Evolutionary conservation across 2,329 filamentous ascomycete species (phyloP).

Genomic region (Apiospora saccharicola): DNA sequence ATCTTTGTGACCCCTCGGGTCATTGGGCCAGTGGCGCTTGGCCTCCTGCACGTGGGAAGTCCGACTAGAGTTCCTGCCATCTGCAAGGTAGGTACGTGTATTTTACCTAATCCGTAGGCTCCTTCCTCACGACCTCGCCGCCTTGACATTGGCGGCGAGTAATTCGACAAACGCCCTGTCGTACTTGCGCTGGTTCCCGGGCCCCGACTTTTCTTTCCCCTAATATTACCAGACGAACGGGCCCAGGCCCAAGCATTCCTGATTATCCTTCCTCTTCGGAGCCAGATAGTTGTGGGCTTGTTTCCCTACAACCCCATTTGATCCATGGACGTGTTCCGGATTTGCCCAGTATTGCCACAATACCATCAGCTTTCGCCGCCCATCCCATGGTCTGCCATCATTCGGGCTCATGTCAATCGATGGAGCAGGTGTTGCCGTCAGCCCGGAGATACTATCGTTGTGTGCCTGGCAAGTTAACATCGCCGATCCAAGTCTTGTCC

Average conservation of each 20-base stretch:
- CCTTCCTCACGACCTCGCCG: neutral
- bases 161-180: neutral
- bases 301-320: neutral
- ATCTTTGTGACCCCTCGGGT: neutral
- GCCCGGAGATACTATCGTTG: neutral
- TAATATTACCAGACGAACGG: neutral
- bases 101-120: neutral
- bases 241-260: neutral
- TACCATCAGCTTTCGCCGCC: neutral
- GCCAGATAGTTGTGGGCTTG: neutral
- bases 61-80: neutral
- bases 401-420: neutral
- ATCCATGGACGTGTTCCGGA: neutral
- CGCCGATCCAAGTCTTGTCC: neutral
- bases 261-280: neutral
- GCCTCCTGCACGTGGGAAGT: neutral
- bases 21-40: neutral
- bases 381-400: neutral
- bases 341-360: neutral
- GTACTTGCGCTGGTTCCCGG: neutral
- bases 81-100: neutral
- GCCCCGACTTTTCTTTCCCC: neutral
- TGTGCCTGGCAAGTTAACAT: conserved; percentile 4
- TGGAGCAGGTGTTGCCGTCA: neutral
- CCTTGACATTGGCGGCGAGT: neutral